Base-by-base conservation (phyloP, 1,139 yeast species). In the Wickerhamiella infanticola region DNA sequence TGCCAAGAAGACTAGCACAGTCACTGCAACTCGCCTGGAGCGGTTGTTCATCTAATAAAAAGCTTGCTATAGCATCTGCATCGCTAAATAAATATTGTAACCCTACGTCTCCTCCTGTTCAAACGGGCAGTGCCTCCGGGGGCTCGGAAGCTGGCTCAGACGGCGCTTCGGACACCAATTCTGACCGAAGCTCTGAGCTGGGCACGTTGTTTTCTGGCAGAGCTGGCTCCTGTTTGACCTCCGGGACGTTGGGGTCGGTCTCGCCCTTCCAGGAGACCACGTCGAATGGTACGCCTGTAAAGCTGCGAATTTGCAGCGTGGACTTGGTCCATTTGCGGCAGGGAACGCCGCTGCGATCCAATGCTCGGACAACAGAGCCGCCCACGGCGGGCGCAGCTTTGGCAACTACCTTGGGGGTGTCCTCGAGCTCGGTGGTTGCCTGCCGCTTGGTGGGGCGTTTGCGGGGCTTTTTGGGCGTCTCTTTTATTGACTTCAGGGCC, bases 241-340 rank as follows among this genome's bases (percentile, higher is more conserved):
- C 39, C 25, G 43, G 45, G 13, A 38, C 41, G n/a, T 24, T 37
- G 13, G 24, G 40, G 13, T 44, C 53, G 37, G 43, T 40, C 9
- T 45, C 48, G 23, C 69, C 68, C 4, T 58, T 57, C 73, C 74
- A 77, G 4, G 67, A 58, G 5, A 60, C 58, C 50, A 75, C 64
- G n/a, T 64, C 61, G 45, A 73, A 70, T 50, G 68, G 68, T 55
- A 70, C 73, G 9, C 83, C 81, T 9, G 79, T 75, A 54, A 77
- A 77, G n/a, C 78, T 71, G 58, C 73, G 74, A 52, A 77, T 68
- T 43, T 63, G 56, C 9, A 68, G 54, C 1, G 73, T 70, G 45
- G 65, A 63, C 54, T 74, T 74, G 6, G 55, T 59, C 82, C 83
- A 77, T 53, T 64, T 68, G 47, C 72, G 66, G 37, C 68, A 66